A percentile compares a stretch with the other conserved stretches of the same genome.
Evolutionary conservation across 225 moss, liverwort and hornwort genomes (phyloP).

Genomic region (Neckera pumila): DNA sequence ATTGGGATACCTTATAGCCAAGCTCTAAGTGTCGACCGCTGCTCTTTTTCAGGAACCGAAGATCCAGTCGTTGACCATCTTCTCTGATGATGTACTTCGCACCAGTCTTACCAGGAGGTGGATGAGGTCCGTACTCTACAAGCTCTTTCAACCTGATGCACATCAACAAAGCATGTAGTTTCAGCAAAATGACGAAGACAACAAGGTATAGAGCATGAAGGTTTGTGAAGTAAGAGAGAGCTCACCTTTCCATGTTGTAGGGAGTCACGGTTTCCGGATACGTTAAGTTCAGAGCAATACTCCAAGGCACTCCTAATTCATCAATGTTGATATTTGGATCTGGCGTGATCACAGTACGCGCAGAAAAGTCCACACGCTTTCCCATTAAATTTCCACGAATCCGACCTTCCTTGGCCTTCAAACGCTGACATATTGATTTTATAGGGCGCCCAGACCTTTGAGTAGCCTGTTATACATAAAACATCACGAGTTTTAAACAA

Average conservation of each 20-base stretch:
- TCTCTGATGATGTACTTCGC: constrained; percentile 98
- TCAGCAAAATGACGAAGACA: neutral
- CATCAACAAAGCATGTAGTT: neutral
- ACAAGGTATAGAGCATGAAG: neutral
- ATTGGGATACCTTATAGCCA: constrained; percentile 68
- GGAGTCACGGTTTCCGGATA: constrained; percentile 99
- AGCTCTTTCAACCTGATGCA: constrained; percentile 88
- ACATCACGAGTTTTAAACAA: neutral
- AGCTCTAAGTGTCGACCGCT: constrained; percentile 98
- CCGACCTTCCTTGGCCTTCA: constrained; percentile 99
- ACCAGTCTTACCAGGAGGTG: constrained; percentile 97
- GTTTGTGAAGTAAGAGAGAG: neutral
- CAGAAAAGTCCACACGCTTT: constrained; percentile 98
- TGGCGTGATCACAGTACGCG: constrained; percentile 97
- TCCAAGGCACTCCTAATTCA: constrained; percentile 99
- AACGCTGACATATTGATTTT: constrained; percentile 91
- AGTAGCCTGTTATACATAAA: constrained; percentile 53
- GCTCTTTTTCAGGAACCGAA: constrained; percentile 96
- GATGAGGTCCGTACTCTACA: constrained; percentile 98
- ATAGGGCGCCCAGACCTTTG: constrained; percentile 98
- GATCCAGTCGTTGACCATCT: constrained; percentile 95
- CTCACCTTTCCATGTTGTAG: constrained; percentile 97
- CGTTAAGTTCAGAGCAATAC: constrained; percentile 94
- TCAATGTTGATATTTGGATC: constrained; percentile 99
- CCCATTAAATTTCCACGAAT: constrained; percentile 99